phyloP scores from a whole-genome alignment of 805 yeast genomes.

The Wickerhamomyces mucosus region DNA sequence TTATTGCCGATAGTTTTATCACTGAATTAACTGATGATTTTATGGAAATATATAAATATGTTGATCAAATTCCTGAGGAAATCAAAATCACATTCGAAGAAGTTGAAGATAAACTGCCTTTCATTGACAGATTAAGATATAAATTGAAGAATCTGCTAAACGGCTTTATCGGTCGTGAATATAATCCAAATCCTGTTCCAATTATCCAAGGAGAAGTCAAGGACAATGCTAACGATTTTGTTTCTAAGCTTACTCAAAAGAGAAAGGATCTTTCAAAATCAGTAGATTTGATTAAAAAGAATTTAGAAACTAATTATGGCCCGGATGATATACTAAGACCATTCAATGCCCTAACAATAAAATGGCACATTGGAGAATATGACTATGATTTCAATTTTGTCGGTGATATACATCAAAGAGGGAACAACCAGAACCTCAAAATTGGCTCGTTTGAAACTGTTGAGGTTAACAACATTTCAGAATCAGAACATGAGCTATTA shows the following conservation, averaged over 20 bases:
- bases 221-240: constrained; percentile 13
- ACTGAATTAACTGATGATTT: constrained; percentile 1
- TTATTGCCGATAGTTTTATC: constrained; percentile 1
- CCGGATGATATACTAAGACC: constrained; percentile 58
- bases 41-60: constrained; percentile 1
- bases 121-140: constrained; percentile 7
- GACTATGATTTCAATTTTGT: constrained; percentile 53
- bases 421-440: constrained; percentile 34
- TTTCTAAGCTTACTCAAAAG: too few species aligned
- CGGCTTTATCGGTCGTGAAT: constrained; percentile 15
- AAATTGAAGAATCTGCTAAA: constrained; percentile 7
- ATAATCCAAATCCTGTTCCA: constrained; percentile 2
- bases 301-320: too few species aligned
- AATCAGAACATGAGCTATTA: constrained; percentile 23
- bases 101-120: not conserved
- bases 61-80: not conserved
- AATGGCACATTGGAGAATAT: constrained; percentile 55
- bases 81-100: not conserved
- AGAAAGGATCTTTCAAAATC: too few species aligned
- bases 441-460: constrained; percentile 37
- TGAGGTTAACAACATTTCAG: constrained; percentile 21
- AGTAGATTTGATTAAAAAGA: too few species aligned
- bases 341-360: constrained; percentile 37
- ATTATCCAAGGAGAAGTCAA: too few species aligned
- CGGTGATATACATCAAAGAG: constrained; percentile 48